Evolutionary conservation across 148 eudicot genomes (phyloP).

Genomic region (Arbutus unedo): DNA sequence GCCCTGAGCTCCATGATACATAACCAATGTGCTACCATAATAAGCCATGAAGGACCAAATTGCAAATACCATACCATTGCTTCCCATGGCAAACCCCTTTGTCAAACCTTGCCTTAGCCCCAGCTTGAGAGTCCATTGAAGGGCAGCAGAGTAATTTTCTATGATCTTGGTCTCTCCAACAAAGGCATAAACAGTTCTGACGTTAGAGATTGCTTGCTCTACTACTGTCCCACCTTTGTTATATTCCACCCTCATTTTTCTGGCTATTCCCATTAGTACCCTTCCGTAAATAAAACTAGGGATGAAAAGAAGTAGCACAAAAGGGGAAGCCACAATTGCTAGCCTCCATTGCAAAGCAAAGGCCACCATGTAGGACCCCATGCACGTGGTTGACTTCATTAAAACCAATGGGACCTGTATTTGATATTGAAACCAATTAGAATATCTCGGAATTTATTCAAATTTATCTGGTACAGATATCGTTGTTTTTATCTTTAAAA

Average conservation of each 20-base stretch:
- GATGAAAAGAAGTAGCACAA: conserved; percentile 49
- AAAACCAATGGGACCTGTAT: not conserved
- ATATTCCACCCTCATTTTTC: conserved; percentile 58
- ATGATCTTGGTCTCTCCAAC: conserved; percentile 71
- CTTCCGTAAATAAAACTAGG: conserved; percentile 77
- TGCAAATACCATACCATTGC: conserved; percentile 17
- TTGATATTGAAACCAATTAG: too few relatives aligned
- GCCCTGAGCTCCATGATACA: conserved; percentile 73
- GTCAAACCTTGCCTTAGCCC: conserved; percentile 78
- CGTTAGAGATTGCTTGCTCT: conserved; percentile 75
- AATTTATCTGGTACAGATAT: too few relatives aligned
- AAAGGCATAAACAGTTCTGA: conserved; percentile 77
- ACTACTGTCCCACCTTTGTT: conserved; percentile 48
- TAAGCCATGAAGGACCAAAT: conserved; percentile 73
- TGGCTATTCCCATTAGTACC: conserved; percentile 52
- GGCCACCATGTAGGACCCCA: conserved; percentile 61
- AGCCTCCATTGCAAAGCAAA: conserved; percentile 62
- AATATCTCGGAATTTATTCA: too few relatives aligned
- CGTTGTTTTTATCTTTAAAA: too few relatives aligned
- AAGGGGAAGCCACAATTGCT: conserved; percentile 65
- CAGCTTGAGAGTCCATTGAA: conserved; percentile 56
- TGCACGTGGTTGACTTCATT: conserved; percentile 61
- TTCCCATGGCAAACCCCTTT: conserved; percentile 77
- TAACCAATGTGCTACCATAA: conserved; percentile 75
- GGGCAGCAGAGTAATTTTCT: conserved; percentile 27